phyloP scores from a whole-genome alignment of 345 rosid species.

The Bruguiera parviflora region DNA sequence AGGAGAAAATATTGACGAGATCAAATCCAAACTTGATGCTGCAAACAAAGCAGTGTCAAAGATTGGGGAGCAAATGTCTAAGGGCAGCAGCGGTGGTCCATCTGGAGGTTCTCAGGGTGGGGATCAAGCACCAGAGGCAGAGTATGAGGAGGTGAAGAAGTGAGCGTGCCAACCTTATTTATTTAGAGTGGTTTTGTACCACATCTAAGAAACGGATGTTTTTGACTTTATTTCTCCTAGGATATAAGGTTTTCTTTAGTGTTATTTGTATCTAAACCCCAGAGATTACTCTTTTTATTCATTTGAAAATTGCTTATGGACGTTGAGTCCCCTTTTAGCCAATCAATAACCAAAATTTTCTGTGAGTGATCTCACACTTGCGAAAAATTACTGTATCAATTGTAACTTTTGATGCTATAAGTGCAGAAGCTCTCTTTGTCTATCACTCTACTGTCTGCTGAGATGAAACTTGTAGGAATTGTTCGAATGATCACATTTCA shows the following conservation, averaged over 20 bases:
- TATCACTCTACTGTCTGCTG: background rate
- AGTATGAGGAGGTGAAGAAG: conserved; percentile 38
- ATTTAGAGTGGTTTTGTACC: background rate
- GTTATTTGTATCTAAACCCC: conserved; percentile 17
- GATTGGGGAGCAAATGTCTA: conserved; percentile 37
- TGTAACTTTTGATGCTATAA: no score
- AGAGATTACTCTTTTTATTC: conserved; percentile 9
- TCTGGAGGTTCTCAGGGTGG: conserved; percentile 24
- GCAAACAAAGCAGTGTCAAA: conserved; percentile 37
- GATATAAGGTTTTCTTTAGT: background rate
- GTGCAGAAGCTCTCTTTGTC: no score
- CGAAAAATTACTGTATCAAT: background rate
- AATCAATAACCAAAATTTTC: conserved; percentile 11
- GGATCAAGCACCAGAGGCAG: conserved; percentile 34
- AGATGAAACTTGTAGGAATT: background rate
- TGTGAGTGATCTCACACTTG: background rate
- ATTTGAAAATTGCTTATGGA: conserved; percentile 4
- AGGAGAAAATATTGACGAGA: conserved; percentile 26
- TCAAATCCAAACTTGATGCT: conserved; percentile 29
- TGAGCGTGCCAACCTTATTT: background rate
- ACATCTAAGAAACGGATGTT: background rate
- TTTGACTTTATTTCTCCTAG: background rate
- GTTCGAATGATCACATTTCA: no score
- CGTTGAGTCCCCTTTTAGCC: conserved; percentile 4
- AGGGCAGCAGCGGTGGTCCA: conserved; percentile 22